phyloP scores from a whole-genome alignment of 352 stramenopile species.

The Pythium vanterpoolii region DNA sequence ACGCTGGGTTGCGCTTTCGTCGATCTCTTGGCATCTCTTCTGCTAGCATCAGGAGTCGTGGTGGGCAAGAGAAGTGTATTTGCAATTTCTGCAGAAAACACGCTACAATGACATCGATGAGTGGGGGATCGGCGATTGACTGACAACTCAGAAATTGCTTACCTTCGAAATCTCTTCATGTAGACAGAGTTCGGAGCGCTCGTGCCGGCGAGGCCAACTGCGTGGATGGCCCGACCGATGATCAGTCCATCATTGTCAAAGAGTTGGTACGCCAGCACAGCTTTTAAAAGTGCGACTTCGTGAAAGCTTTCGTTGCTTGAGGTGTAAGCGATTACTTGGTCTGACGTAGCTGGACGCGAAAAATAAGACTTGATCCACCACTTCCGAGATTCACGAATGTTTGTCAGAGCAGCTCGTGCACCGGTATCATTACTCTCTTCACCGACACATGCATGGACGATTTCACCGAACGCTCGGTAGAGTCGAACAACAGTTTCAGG shows the following conservation, averaged over 20 bases:
- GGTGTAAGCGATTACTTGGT: constrained; percentile 31
- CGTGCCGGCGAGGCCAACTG: constrained; percentile 22
- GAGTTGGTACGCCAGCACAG: constrained; percentile 37
- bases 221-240: constrained; percentile 26
- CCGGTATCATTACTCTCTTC: constrained; percentile 3
- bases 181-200: constrained; percentile 23
- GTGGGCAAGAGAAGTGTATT: background rate
- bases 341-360: constrained; percentile 27
- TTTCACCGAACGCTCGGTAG: constrained; percentile 55
- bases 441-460: constrained; percentile 28
- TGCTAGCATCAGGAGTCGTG: background rate
- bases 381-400: constrained; percentile 5
- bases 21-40: background rate
- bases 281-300: constrained; percentile 45
- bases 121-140: background rate
- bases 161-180: constrained; percentile 13
- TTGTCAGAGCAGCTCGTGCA: background rate
- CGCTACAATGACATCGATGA: background rate
- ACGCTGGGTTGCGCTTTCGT: constrained; percentile 2
- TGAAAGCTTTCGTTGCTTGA: constrained; percentile 23
- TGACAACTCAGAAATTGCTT: background rate
- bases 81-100: background rate
- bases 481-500: constrained; percentile 31
- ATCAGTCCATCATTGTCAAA: constrained; percentile 26
- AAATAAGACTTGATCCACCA: constrained; percentile 77